phyloP scores from a whole-genome alignment of 2,329 filamentous ascomycete genomes.

The Stagonosporopsis chrysanthemi region DNA sequence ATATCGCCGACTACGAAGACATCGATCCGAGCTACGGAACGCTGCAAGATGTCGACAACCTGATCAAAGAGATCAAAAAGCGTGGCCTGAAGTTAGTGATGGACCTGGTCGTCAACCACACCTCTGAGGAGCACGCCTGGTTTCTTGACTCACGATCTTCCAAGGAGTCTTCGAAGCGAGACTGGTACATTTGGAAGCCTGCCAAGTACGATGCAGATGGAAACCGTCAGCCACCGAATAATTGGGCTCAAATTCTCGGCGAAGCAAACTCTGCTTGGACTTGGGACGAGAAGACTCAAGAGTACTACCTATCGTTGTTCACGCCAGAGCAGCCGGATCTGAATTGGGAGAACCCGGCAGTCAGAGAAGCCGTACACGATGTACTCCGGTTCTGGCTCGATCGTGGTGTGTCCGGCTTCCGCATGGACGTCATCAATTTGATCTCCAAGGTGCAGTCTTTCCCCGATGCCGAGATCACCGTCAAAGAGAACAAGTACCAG shows the following conservation, averaged over 20 bases:
- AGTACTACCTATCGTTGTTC: slow-evolving; percentile 82
- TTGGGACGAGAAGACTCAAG: slow-evolving; percentile 72
- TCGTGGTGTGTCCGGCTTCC: slow-evolving; percentile 64
- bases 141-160: slow-evolving; percentile 63
- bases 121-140: slow-evolving; percentile 59
- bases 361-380: slow-evolving; percentile 73
- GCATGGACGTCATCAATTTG: slow-evolving; percentile 52
- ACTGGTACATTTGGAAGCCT: slow-evolving; percentile 65
- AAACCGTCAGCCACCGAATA: slow-evolving; percentile 74
- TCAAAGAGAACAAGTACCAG: slow-evolving; percentile 51
- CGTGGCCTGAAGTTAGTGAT: slow-evolving; percentile 50
- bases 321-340: slow-evolving; percentile 79
- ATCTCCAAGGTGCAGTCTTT: slow-evolving; percentile 46
- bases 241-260: slow-evolving; percentile 70
- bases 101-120: slow-evolving; percentile 54
- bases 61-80: slow-evolving; percentile 48
- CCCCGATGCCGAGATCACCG: slow-evolving; percentile 36
- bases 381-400: slow-evolving; percentile 82
- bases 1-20: slow-evolving; percentile 52
- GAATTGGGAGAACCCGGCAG: slow-evolving; percentile 78
- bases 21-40: slow-evolving; percentile 52
- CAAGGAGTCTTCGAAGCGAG: slow-evolving; percentile 55
- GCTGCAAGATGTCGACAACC: slow-evolving; percentile 49
- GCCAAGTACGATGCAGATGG: slow-evolving; percentile 61
- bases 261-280: slow-evolving; percentile 68